Percentiles rank a stretch among this genome's conserved stretches.
phyloP scores from a whole-genome alignment of 2,329 filamentous ascomycete genomes.

The Fusarium duplospermum region DNA sequence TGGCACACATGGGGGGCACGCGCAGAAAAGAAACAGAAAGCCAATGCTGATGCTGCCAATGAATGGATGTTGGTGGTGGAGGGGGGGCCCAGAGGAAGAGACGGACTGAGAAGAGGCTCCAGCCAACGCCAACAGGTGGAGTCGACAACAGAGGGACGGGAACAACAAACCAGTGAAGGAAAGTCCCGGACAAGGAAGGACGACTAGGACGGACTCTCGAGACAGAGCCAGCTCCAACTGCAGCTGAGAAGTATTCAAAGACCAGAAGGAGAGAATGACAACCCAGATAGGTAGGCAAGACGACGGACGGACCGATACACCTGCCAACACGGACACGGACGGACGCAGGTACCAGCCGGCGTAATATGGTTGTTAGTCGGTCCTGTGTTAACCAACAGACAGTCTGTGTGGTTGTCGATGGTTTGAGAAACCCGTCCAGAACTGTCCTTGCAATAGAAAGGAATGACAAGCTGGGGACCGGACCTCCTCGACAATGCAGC shows the following conservation, averaged over 20 bases:
- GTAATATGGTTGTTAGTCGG: conserved; percentile 13
- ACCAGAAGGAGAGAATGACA: conserved; percentile 8
- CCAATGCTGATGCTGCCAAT: conserved; percentile 51
- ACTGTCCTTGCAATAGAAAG: conserved; percentile 24
- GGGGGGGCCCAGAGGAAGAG: conserved; percentile 20
- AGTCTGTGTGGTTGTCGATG: conserved; percentile 18
- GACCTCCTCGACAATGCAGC: neutral
- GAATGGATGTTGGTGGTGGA: conserved; percentile 42
- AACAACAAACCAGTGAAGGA: conserved; percentile 12
- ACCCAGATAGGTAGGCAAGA: neutral
- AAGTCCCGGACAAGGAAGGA: conserved; percentile 16
- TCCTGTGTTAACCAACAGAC: conserved; percentile 13
- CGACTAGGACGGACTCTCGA: neutral
- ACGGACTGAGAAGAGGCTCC: conserved; percentile 24
- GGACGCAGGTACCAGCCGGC: conserved; percentile 38
- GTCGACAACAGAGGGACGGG: conserved; percentile 14
- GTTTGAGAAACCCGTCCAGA: conserved; percentile 11
- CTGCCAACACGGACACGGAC: conserved; percentile 17
- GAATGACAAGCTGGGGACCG: conserved; percentile 20
- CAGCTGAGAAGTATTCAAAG: neutral
- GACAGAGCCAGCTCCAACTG: neutral
- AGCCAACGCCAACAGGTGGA: conserved; percentile 13
- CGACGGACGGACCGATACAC: neutral
- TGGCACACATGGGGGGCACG: conserved; percentile 44
- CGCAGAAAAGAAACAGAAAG: conserved; percentile 47